phyloP scores from a whole-genome alignment of 768 basidiomycete species.

The Leccinum truebloodii region DNA sequence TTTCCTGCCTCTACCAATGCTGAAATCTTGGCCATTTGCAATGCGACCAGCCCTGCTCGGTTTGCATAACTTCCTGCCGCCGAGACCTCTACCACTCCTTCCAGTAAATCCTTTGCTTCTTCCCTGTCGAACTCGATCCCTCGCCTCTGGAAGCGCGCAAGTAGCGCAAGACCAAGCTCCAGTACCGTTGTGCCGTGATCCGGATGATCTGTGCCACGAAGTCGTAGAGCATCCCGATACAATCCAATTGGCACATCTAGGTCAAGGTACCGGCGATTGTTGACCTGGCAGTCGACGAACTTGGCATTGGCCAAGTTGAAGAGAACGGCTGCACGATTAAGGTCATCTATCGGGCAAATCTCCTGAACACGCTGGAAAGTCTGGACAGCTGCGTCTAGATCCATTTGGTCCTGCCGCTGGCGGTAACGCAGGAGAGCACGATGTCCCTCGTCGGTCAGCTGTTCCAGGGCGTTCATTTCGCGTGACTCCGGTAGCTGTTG shows the following conservation, averaged over 20 bases:
- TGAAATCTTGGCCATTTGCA: no score
- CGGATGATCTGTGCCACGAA: neutral
- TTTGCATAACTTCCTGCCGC: no score
- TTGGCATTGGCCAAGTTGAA: neutral
- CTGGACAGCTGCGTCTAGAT: neutral
- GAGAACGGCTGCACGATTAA: neutral
- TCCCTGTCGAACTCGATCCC: no score
- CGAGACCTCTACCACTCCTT: no score
- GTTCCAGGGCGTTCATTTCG: neutral
- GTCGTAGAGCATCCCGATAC: neutral
- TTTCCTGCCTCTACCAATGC: no score
- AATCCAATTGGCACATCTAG: neutral
- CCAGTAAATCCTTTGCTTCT: no score
- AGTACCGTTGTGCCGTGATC: neutral
- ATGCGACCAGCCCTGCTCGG: no score
- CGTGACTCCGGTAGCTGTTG: neutral
- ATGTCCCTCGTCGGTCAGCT: neutral
- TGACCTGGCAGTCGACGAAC: neutral
- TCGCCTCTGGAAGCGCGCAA: no score
- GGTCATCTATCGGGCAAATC: neutral
- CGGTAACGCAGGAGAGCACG: neutral
- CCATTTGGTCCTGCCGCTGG: neutral
- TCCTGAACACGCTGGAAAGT: neutral
- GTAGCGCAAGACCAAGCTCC: no score
- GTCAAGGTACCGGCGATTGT: neutral